A percentile compares a stretch with the other conserved stretches of the same genome.
These are phyloP conservation scores for Cryptosporidium muris DNA, from an alignment of 169 alveolate genomes.

Conservation along the genomic window DNA sequence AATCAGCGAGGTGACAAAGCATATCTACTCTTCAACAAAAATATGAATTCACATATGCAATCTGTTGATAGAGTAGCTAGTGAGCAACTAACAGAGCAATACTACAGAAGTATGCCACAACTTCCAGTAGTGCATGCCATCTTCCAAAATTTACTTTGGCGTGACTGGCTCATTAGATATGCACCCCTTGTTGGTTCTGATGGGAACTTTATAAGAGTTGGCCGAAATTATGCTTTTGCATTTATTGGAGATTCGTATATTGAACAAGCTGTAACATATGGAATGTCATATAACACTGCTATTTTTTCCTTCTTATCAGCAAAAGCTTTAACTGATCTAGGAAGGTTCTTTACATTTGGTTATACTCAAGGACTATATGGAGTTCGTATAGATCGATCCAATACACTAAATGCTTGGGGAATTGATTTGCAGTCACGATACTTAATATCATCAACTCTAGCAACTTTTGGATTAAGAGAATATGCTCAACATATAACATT, in stretches of 20 bases:
- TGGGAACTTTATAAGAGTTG: conserved; percentile 62
- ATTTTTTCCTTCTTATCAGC: conserved; percentile 52
- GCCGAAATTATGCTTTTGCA: conserved; percentile 36
- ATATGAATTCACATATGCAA: background rate
- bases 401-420: conserved; percentile 69
- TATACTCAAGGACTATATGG: conserved; percentile 68
- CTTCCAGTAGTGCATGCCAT: conserved; percentile 27
- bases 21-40: conserved; percentile 37
- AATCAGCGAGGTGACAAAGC: conserved; percentile 52
- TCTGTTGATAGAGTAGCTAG: conserved; percentile 7
- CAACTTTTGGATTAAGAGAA: conserved; percentile 57
- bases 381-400: conserved; percentile 46
- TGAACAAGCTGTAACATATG: conserved; percentile 63
- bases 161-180: conserved; percentile 70
- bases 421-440: conserved; percentile 65
- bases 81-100: background rate
- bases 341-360: conserved; percentile 58
- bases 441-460: conserved; percentile 58
- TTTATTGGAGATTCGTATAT: conserved; percentile 65
- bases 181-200: conserved; percentile 57
- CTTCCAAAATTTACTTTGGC: conserved; percentile 58
- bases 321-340: conserved; percentile 32
- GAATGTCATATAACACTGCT: conserved; percentile 49
- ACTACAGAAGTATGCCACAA: conserved; percentile 57
- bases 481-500: conserved; percentile 68